Percentiles rank a stretch among this genome's conserved stretches.
phyloP scores from a whole-genome alignment of 164 flowering plant genomes.

The Litsea cubeba region DNA sequence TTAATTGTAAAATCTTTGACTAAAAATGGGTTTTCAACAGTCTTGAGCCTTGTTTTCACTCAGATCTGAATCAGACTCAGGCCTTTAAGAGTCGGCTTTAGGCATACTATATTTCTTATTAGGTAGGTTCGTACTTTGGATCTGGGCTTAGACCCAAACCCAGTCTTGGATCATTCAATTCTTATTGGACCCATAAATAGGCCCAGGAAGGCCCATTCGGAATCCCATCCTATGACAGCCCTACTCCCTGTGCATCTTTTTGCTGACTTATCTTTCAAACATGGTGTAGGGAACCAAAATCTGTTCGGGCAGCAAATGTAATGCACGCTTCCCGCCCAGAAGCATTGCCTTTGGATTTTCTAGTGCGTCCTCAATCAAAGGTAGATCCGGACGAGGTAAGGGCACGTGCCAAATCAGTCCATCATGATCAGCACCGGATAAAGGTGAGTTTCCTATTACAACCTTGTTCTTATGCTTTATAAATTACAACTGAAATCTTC shows the following conservation, averaged over 20 bases:
- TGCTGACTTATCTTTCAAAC: conserved; percentile 1
- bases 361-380: conserved; percentile 97
- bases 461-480: not conserved
- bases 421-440: conserved; percentile 73
- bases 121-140: too few species aligned
- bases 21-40: too few species aligned
- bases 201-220: too few species aligned
- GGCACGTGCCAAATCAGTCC: conserved; percentile 73
- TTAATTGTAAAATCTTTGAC: too few species aligned
- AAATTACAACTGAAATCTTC: not conserved
- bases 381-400: conserved; percentile 86
- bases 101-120: too few species aligned
- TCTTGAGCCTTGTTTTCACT: too few species aligned
- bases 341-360: conserved; percentile 84
- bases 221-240: not conserved
- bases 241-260: not conserved
- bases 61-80: too few species aligned
- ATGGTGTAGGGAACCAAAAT: conserved; percentile 56
- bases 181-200: too few species aligned
- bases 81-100: too few species aligned
- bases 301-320: conserved; percentile 63
- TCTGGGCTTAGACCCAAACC: too few species aligned
- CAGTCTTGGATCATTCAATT: too few species aligned
- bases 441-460: conserved; percentile 48
- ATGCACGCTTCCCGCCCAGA: conserved; percentile 80